These are phyloP conservation scores for Lanzia echinophila DNA, from an alignment of 2,329 filamentous ascomycete species.

Conservation along the genomic window DNA sequence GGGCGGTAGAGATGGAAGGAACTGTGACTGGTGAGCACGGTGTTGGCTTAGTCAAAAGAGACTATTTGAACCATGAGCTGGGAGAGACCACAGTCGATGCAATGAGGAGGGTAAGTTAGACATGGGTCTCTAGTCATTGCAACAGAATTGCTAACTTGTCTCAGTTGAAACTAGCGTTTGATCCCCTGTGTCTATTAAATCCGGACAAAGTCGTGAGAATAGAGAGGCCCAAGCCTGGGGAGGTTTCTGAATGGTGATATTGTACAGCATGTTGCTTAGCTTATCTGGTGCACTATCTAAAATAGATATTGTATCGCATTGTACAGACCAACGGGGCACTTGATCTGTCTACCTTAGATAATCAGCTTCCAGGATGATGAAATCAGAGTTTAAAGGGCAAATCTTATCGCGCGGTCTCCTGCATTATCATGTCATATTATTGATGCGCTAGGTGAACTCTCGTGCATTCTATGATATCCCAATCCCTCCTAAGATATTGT, in stretches of 20 bases:
- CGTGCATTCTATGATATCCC: too few relatives aligned
- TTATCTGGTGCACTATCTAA: background rate
- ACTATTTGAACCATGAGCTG: slow-evolving; percentile 74
- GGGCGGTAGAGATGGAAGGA: slow-evolving; percentile 76
- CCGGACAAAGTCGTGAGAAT: slow-evolving; percentile 63
- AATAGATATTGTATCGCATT: background rate
- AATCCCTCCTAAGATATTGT: too few relatives aligned
- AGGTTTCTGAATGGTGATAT: slow-evolving; percentile 39
- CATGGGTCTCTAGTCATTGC: background rate
- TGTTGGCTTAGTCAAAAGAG: slow-evolving; percentile 76
- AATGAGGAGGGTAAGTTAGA: slow-evolving; percentile 64
- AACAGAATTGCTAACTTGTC: background rate
- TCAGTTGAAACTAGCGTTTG: slow-evolving; percentile 72
- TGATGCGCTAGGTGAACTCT: too few relatives aligned
- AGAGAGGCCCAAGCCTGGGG: slow-evolving; percentile 45
- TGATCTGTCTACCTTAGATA: too few relatives aligned
- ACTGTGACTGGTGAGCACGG: slow-evolving; percentile 84
- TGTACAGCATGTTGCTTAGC: background rate
- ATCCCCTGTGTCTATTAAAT: slow-evolving; percentile 62
- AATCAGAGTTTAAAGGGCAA: too few relatives aligned
- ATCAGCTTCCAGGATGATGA: too few relatives aligned
- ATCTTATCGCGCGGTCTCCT: too few relatives aligned
- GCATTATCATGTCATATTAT: too few relatives aligned
- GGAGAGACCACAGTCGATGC: slow-evolving; percentile 68
- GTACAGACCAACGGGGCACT: background rate